Conservation (phyloP, 2,329 filamentous ascomycete genomes). For the Magnaporthales sp. region DNA sequence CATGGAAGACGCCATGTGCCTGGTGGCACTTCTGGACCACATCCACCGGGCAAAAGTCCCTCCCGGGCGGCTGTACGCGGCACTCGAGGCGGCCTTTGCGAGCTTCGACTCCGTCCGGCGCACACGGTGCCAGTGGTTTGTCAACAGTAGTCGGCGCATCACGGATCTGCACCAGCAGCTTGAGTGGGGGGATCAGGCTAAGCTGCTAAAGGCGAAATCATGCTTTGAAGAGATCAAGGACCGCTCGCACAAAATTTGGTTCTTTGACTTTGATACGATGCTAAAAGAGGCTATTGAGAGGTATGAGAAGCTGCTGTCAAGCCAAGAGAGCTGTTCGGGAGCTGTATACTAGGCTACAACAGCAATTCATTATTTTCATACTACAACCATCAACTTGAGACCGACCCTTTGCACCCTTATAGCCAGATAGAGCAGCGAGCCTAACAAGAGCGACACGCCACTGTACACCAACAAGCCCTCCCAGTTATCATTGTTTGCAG, state of each 20-base stretch:
- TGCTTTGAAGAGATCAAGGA: conserved; percentile 3
- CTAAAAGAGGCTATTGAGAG: neutral
- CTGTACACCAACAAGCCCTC: no score
- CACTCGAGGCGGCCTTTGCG: conserved; percentile 34
- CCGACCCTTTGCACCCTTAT: no score
- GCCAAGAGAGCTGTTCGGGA: neutral
- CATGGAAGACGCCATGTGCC: conserved; percentile 40
- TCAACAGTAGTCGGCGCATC: conserved; percentile 37
- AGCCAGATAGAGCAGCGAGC: no score
- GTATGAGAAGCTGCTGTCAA: neutral
- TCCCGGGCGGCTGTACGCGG: conserved; percentile 14
- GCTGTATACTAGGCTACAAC: no score
- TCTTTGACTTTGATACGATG: conserved; percentile 1
- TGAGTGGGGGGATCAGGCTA: conserved; percentile 25
- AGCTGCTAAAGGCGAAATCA: neutral
- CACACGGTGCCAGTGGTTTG: conserved; percentile 37
- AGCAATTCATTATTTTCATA: no score
- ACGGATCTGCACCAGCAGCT: conserved; percentile 26
- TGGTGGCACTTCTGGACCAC: conserved; percentile 34
- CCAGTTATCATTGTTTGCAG: no score
- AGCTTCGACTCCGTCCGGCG: conserved; percentile 41
- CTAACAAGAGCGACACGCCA: no score
- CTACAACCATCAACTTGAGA: no score
- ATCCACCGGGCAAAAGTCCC: conserved; percentile 14
- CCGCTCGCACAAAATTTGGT: conserved; percentile 5